phyloP scores from a whole-genome alignment of 2,329 filamentous ascomycete species.

The Pestalotiopsis sp. region DNA sequence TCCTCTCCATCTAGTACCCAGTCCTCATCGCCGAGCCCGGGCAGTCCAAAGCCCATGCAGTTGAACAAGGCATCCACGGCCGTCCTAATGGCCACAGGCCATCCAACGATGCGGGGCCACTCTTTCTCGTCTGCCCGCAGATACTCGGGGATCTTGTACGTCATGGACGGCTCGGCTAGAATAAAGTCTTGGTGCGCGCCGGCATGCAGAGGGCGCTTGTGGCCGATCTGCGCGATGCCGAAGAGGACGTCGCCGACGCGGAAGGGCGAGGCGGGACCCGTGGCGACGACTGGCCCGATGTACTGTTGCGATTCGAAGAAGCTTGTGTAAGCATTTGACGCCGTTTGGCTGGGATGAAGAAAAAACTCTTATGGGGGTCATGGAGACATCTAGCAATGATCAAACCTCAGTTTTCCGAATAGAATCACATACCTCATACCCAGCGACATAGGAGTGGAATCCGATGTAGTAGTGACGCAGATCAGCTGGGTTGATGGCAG shows the following conservation, averaged over 20 bases:
- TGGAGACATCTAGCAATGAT: too few species aligned
- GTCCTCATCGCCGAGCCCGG: background rate
- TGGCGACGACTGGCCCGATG: constrained; percentile 18
- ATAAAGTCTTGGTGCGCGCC: constrained; percentile 26
- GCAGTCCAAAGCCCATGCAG: constrained; percentile 17
- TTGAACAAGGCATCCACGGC: constrained; percentile 17
- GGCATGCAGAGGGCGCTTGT: constrained; percentile 16
- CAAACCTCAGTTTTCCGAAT: too few species aligned
- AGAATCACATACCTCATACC: constrained; percentile 23
- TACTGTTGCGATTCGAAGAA: too few species aligned
- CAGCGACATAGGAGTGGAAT: constrained; percentile 23
- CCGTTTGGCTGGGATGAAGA: too few species aligned
- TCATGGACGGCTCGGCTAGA: constrained; percentile 18
- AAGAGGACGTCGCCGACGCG: constrained; percentile 19
- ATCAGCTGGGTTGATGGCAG: constrained; percentile 27
- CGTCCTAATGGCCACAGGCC: constrained; percentile 13
- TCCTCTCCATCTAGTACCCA: constrained; percentile 10
- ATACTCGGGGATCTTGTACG: constrained; percentile 9
- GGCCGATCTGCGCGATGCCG: constrained; percentile 18
- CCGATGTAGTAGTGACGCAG: constrained; percentile 23
- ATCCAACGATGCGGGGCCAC: constrained; percentile 14
- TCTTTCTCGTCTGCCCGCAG: background rate
- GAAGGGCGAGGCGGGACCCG: constrained; percentile 18
- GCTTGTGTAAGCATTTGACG: background rate
- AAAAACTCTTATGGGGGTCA: too few species aligned